Evolutionary conservation across 169 alveolate species (phyloP).

Genomic region (Cryptosporidium tyzzeri): DNA sequence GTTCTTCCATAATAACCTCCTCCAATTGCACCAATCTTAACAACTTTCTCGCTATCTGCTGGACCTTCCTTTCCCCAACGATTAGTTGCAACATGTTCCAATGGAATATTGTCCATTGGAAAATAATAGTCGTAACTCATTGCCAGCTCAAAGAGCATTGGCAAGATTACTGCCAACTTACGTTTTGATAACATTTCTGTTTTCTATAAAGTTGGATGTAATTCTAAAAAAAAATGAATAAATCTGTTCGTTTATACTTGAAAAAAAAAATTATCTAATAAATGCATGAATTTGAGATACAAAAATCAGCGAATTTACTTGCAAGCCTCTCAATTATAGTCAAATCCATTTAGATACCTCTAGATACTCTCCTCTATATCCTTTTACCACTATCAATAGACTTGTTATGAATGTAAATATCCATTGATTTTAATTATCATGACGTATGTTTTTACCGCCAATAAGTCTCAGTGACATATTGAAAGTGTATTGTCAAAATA

Average conservation of each 20-base stretch:
- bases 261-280: neutral
- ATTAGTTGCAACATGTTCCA: slow-evolving; percentile 3
- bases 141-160: slow-evolving; percentile 47
- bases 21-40: slow-evolving; percentile 26
- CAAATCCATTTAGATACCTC: slow-evolving; percentile 10
- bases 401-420: neutral
- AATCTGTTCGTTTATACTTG: neutral
- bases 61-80: slow-evolving; percentile 37
- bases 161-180: slow-evolving; percentile 59
- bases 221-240: neutral
- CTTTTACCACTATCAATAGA: slow-evolving; percentile 5
- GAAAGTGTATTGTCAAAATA: neutral
- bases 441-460: slow-evolving; percentile 16
- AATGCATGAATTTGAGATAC: neutral
- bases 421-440: neutral
- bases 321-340: neutral
- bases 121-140: slow-evolving; percentile 6
- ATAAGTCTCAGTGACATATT: neutral
- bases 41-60: neutral
- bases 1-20: slow-evolving; percentile 68
- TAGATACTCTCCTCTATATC: slow-evolving; percentile 22
- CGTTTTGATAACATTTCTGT: slow-evolving; percentile 43
- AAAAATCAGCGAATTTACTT: neutral
- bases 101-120: neutral
- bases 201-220: slow-evolving; percentile 17